Evolutionary conservation across 2,329 filamentous ascomycete genomes (phyloP).

Genomic region (Nectriaceae sp.): DNA sequence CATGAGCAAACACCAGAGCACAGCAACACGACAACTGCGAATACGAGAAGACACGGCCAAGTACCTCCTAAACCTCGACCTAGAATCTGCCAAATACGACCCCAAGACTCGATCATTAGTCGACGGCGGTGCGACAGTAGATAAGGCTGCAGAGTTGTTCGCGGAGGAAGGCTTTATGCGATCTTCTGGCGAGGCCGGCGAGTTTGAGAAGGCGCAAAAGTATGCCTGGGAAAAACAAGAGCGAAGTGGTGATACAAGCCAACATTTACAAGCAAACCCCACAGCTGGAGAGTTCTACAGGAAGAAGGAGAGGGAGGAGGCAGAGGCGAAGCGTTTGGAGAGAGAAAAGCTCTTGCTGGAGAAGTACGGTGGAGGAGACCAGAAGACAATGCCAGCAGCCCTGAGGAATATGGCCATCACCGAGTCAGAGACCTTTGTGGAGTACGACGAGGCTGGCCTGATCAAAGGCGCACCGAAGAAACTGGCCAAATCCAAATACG

Average conservation of each 20-base stretch:
- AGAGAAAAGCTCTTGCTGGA: slow-evolving; percentile 72
- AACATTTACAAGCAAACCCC: slow-evolving; percentile 94
- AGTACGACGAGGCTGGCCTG: slow-evolving; percentile 88
- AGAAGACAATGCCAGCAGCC: slow-evolving; percentile 56
- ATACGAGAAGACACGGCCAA: slow-evolving; percentile 97
- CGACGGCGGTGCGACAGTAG: slow-evolving; percentile 76
- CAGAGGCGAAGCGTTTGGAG: slow-evolving; percentile 66
- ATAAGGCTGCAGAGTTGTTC: slow-evolving; percentile 79
- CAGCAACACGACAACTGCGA: slow-evolving; percentile 84
- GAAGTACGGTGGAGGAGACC: slow-evolving; percentile 76
- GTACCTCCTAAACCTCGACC: slow-evolving; percentile 90
- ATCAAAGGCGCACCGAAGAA: slow-evolving; percentile 85
- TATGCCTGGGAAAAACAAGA: slow-evolving; percentile 98
- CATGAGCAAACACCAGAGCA: slow-evolving; percentile 92
- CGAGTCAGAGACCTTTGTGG: slow-evolving; percentile 84
- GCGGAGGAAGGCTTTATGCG: slow-evolving; percentile 93
- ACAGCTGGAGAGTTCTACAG: slow-evolving; percentile 86
- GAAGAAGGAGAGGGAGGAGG: slow-evolving; percentile 77
- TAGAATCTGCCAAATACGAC: slow-evolving; percentile 97
- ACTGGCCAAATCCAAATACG: slow-evolving; percentile 84
- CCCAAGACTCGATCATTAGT: slow-evolving; percentile 93
- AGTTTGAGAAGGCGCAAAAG: slow-evolving; percentile 85
- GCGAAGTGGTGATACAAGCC: slow-evolving; percentile 71
- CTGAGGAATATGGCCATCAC: slow-evolving; percentile 69
- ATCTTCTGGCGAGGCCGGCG: slow-evolving; percentile 85